phyloP scores from a whole-genome alignment of 306 rosid genomes.

The Fragaria iinumae region DNA sequence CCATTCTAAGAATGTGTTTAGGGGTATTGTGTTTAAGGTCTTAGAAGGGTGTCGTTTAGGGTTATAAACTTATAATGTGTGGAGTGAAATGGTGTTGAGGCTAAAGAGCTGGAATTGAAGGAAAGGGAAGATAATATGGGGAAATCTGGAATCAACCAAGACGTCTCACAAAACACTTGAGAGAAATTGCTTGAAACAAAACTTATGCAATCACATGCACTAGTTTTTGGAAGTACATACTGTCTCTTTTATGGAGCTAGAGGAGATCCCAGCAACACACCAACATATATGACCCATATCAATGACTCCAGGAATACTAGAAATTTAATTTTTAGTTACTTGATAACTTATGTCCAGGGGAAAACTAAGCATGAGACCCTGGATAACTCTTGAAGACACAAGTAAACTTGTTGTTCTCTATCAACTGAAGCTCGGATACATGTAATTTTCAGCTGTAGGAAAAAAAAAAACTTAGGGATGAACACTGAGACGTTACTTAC shows the following conservation, averaged over 20 bases:
- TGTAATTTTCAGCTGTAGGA: too few species aligned
- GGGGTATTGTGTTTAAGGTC: background rate
- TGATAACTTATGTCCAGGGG: background rate
- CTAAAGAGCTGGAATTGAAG: background rate
- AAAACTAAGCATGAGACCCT: background rate
- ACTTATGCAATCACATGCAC: background rate
- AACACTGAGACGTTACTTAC: background rate
- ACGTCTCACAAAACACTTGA: background rate
- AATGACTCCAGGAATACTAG: background rate
- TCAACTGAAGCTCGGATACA: too few species aligned
- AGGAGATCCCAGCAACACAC: background rate
- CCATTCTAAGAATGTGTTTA: background rate
- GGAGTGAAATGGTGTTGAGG: background rate
- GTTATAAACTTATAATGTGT: background rate
- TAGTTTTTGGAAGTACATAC: background rate
- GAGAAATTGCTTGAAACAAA: background rate
- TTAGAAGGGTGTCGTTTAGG: background rate
- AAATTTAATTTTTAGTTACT: background rate
- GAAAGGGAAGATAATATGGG: background rate
- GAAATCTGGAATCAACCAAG: background rate
- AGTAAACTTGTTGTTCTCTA: too few species aligned
- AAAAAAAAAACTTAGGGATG: background rate
- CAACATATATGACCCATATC: background rate
- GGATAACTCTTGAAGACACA: background rate
- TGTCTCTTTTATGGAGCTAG: background rate